Percentiles rank a stretch among this genome's conserved stretches.
Conservation (phyloP, 352 stramenopile genomes). For the Aphanomyces stellatus region DNA sequence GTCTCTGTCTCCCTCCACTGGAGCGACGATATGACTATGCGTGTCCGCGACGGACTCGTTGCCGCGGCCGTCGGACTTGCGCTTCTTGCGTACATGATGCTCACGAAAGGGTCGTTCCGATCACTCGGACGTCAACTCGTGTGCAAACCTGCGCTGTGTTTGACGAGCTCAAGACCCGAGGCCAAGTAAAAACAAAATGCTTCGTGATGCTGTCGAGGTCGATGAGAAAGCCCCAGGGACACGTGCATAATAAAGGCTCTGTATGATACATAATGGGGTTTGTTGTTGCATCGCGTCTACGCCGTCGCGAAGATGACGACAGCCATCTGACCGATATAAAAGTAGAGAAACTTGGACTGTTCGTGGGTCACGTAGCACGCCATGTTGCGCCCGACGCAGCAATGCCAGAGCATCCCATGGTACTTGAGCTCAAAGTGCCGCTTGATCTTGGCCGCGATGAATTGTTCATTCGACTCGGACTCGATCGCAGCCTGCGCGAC, state of each 20-base stretch:
- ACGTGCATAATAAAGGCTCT: no score
- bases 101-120: slow-evolving; percentile 79
- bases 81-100: slow-evolving; percentile 50
- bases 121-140: slow-evolving; percentile 70
- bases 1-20: slow-evolving; percentile 55
- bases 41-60: slow-evolving; percentile 52
- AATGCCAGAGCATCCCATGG: slow-evolving; percentile 88
- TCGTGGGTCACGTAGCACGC: slow-evolving; percentile 92
- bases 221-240: no score
- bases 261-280: no score
- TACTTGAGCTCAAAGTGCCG: slow-evolving; percentile 90
- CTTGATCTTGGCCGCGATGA: slow-evolving; percentile 89
- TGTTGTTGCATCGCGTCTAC: slow-evolving; percentile 21
- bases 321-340: slow-evolving; percentile 93
- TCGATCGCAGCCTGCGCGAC: slow-evolving; percentile 73
- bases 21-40: slow-evolving; percentile 42
- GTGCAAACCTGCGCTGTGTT: slow-evolving; percentile 79
- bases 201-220: no score
- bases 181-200: slow-evolving; percentile 5
- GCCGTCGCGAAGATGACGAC: slow-evolving; percentile 88
- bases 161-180: slow-evolving; percentile 39
- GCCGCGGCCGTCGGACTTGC: slow-evolving; percentile 40
- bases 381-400: slow-evolving; percentile 91
- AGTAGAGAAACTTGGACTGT: slow-evolving; percentile 93
- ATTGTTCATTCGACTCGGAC: slow-evolving; percentile 73